These are phyloP conservation scores for Leccinum subrobustum DNA, from an alignment of 1,284 basidiomycete species.

Conservation along the genomic window DNA sequence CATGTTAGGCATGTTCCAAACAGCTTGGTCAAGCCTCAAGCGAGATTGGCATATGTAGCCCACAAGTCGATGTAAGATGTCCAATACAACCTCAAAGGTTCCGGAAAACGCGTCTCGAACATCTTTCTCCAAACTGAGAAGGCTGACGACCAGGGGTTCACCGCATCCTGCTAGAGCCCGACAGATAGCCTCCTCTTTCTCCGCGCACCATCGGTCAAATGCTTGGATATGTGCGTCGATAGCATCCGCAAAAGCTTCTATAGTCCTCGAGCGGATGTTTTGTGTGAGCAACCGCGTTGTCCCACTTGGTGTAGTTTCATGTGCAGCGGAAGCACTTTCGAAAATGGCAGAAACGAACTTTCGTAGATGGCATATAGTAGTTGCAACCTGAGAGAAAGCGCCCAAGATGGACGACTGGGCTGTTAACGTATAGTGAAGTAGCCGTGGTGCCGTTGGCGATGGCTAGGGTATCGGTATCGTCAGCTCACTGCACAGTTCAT, in stretches of 20 bases:
- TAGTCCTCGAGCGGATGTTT: conserved; percentile 49
- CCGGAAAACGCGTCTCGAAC: conserved; percentile 55
- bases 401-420: conserved; percentile 63
- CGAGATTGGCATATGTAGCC: conserved; percentile 30
- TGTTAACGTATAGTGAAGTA: conserved; percentile 62
- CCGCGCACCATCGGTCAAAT: conserved; percentile 71
- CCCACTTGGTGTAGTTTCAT: conserved; percentile 21
- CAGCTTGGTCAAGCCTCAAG: conserved; percentile 29
- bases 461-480: conserved; percentile 37
- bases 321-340: conserved; percentile 26
- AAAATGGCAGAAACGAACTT: conserved; percentile 53
- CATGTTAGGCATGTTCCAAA: conserved; percentile 44
- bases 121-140: conserved; percentile 62
- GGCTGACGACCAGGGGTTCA: conserved; percentile 54
- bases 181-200: conserved; percentile 64
- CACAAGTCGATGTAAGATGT: conserved; percentile 39
- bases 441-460: conserved; percentile 50
- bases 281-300: conserved; percentile 21
- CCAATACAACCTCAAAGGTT: conserved; percentile 55
- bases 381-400: conserved; percentile 54
- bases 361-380: conserved; percentile 59
- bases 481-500: background rate
- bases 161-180: conserved; percentile 48
- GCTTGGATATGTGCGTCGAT: conserved; percentile 55
- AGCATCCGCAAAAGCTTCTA: conserved; percentile 81